phyloP scores from a whole-genome alignment of 2,329 filamentous ascomycete species.

The Aspergillus chevalieri region DNA sequence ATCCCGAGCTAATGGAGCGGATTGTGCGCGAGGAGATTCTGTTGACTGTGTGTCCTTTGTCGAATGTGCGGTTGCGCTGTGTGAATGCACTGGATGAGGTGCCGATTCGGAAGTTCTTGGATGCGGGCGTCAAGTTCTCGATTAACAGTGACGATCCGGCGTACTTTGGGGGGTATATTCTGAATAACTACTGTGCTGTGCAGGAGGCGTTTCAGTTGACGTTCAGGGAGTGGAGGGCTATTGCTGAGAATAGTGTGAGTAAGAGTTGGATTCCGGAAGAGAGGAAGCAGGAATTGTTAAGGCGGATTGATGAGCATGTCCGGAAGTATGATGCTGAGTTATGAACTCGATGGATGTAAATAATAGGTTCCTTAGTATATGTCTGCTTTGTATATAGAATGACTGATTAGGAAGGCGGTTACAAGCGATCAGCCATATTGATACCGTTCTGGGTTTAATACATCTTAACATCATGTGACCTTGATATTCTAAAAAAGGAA shows the following conservation, averaged over 20 bases:
- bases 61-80: conserved; percentile 61
- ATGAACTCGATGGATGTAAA: no score
- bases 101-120: conserved; percentile 58
- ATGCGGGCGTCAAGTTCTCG: conserved; percentile 60
- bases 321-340: conserved; percentile 11
- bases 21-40: conserved; percentile 55
- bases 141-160: conserved; percentile 71
- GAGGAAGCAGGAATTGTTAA: conserved; percentile 56
- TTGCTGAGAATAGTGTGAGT: conserved; percentile 57
- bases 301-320: conserved; percentile 27
- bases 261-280: conserved; percentile 63
- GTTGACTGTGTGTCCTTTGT: conserved; percentile 66
- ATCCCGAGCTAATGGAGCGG: conserved; percentile 52
- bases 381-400: no score
- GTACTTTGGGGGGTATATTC: conserved; percentile 69
- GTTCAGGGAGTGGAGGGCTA: conserved; percentile 60
- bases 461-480: no score
- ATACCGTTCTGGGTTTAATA: no score
- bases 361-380: no score
- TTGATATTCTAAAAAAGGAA: no score
- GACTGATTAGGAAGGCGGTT: no score
- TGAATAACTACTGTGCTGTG: conserved; percentile 69
- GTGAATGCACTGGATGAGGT: conserved; percentile 49
- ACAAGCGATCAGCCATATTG: no score
- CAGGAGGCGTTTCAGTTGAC: conserved; percentile 63